A percentile compares a stretch with the other conserved stretches of the same genome.
These are phyloP conservation scores for Amesomyces nigricolor DNA, from an alignment of 2,329 filamentous ascomycete species.

Conservation along the genomic window DNA sequence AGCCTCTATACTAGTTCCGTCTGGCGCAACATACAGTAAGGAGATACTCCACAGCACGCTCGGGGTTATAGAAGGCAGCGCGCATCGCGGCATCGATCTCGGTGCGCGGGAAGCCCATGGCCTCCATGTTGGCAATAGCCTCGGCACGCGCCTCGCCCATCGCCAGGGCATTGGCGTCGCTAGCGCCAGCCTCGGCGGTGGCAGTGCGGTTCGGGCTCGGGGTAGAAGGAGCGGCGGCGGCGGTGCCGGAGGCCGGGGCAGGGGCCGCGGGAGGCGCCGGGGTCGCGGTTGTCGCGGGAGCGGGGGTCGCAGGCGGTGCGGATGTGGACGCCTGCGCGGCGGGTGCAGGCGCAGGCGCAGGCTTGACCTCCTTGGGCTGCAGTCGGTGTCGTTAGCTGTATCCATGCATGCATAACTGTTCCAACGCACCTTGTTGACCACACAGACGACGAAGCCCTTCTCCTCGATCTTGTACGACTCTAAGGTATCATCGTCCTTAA, in stretches of 20 bases:
- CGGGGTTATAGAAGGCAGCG: constrained; percentile 93
- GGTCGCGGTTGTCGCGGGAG: constrained; percentile 46
- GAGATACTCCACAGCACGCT: constrained; percentile 94
- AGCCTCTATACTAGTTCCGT: not conserved
- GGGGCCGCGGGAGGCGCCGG: constrained; percentile 47
- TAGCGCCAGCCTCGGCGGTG: constrained; percentile 40
- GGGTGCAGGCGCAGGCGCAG: constrained; percentile 41
- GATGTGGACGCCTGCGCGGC: constrained; percentile 55
- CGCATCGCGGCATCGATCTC: constrained; percentile 93
- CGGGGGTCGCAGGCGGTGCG: constrained; percentile 55
- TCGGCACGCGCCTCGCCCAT: constrained; percentile 77
- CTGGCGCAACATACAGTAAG: constrained; percentile 59
- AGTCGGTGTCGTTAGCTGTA: constrained; percentile 11
- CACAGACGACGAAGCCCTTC: constrained; percentile 98
- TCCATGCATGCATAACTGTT: constrained; percentile 24
- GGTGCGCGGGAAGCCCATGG: constrained; percentile 86
- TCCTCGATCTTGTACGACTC: constrained; percentile 98
- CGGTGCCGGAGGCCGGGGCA: constrained; percentile 31
- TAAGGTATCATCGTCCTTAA: constrained; percentile 95
- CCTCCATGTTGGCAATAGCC: constrained; percentile 88
- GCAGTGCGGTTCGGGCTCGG: constrained; percentile 39
- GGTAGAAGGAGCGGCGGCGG: constrained; percentile 41
- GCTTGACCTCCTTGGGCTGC: constrained; percentile 13
- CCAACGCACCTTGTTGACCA: constrained; percentile 78
- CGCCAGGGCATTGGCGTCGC: constrained; percentile 73